These are phyloP conservation scores for Trametes versicolor DNA, from an alignment of 1,284 basidiomycete genomes.

Conservation along the genomic window DNA sequence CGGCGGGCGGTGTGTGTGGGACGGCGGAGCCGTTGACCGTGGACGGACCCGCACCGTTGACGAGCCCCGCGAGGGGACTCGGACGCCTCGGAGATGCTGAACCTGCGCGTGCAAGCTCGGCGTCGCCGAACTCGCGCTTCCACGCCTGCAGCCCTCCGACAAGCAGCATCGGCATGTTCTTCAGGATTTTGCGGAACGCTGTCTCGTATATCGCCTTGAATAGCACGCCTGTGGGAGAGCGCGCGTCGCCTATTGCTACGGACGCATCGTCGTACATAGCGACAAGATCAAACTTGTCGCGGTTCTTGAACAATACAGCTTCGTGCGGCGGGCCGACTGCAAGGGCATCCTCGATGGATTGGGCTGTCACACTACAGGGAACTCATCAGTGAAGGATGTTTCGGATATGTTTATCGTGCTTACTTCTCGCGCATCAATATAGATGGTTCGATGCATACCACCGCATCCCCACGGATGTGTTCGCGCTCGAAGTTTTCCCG, in stretches of 20 bases:
- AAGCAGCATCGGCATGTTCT: slow-evolving; percentile 85
- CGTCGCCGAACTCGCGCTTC: slow-evolving; percentile 71
- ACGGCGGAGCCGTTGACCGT: slow-evolving; percentile 33
- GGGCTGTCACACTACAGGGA: slow-evolving; percentile 66
- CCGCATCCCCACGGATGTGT: slow-evolving; percentile 74
- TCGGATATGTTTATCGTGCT: slow-evolving; percentile 41
- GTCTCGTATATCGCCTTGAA: slow-evolving; percentile 77
- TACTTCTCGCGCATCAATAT: slow-evolving; percentile 77
- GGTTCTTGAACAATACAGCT: slow-evolving; percentile 76
- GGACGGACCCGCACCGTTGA: slow-evolving; percentile 30
- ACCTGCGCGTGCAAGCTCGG: slow-evolving; percentile 52
- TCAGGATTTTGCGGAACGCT: slow-evolving; percentile 78
- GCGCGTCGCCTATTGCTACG: slow-evolving; percentile 58
- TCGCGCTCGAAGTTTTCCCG: slow-evolving; percentile 81
- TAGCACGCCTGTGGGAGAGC: slow-evolving; percentile 67
- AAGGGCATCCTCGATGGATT: slow-evolving; percentile 82
- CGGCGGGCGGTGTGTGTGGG: slow-evolving; percentile 31
- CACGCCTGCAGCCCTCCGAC: slow-evolving; percentile 90
- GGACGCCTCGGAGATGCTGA: slow-evolving; percentile 28
- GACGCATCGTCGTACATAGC: slow-evolving; percentile 88
- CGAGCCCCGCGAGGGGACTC: slow-evolving; percentile 21
- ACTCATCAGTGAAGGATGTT: background rate
- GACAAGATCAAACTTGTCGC: slow-evolving; percentile 91
- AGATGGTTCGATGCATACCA: slow-evolving; percentile 89
- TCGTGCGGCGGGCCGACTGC: slow-evolving; percentile 78